These are phyloP conservation scores for Nectriaceae sp. DNA, from an alignment of 2,329 filamentous ascomycete species.

Conservation along the genomic window DNA sequence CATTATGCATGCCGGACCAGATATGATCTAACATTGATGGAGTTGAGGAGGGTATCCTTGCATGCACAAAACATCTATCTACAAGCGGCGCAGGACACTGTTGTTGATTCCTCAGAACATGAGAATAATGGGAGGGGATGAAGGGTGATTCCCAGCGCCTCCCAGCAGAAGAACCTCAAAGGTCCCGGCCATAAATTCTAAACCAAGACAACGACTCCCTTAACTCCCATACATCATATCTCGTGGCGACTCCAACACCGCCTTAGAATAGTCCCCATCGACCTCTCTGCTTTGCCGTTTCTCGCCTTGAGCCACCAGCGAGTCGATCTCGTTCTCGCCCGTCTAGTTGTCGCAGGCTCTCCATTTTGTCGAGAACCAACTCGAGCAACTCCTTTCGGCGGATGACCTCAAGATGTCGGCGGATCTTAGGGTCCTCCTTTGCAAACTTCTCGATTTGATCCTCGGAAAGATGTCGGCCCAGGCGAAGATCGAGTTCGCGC, in stretches of 20 bases:
- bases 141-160: conserved; percentile 7
- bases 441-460: conserved; percentile 88
- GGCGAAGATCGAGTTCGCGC: conserved; percentile 81
- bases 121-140: conserved; percentile 2
- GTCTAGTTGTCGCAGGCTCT: conserved; percentile 82
- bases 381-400: conserved; percentile 90
- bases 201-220: conserved; percentile 28
- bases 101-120: conserved; percentile 4
- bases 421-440: conserved; percentile 87
- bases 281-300: conserved; percentile 43
- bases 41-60: conserved; percentile 35
- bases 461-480: conserved; percentile 77
- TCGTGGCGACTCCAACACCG: conserved; percentile 18
- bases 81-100: conserved; percentile 14
- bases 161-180: neutral
- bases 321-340: conserved; percentile 64
- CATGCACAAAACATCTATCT: conserved; percentile 21
- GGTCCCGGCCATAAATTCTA: conserved; percentile 16
- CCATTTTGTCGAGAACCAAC: conserved; percentile 93
- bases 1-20: neutral
- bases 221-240: conserved; percentile 31
- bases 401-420: conserved; percentile 88
- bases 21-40: conserved; percentile 5
- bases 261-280: conserved; percentile 53
- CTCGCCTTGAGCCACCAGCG: conserved; percentile 21